Evolutionary conservation across 2,329 filamentous ascomycete genomes (phyloP).

Genomic region (Paracoccidioides lutzii): DNA sequence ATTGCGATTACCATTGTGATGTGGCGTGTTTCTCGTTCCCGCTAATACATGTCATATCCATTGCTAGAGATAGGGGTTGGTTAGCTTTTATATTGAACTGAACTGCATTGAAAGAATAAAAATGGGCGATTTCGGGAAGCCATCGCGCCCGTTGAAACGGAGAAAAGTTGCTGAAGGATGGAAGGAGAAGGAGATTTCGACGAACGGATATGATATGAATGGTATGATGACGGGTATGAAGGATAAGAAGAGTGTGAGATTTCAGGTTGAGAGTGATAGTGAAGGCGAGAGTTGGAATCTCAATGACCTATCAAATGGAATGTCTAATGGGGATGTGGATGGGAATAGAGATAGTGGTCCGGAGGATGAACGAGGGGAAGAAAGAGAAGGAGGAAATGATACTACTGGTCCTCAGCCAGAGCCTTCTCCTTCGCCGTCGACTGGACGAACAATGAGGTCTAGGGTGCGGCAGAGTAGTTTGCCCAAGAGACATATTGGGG

Average conservation of each 20-base stretch:
- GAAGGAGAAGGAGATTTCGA: not conserved
- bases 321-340: not conserved
- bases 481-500: not conserved
- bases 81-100: not conserved
- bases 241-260: not conserved
- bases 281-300: too few species aligned
- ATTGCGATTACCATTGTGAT: not conserved
- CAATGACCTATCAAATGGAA: not conserved
- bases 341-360: not conserved
- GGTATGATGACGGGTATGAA: not conserved
- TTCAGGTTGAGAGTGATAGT: not conserved
- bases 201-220: not conserved
- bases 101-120: not conserved
- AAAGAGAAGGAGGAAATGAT: not conserved
- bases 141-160: slow-evolving; percentile 22
- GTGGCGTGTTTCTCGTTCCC: not conserved
- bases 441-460: not conserved
- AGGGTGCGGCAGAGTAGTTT: not conserved
- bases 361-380: not conserved
- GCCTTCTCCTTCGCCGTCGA: not conserved
- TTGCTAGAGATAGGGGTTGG: not conserved
- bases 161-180: slow-evolving; percentile 21
- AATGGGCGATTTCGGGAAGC: not conserved
- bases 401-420: not conserved
- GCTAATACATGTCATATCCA: not conserved